Evolutionary conservation across 441 rosid genomes (phyloP).

Genomic region (Daphne laureola): DNA sequence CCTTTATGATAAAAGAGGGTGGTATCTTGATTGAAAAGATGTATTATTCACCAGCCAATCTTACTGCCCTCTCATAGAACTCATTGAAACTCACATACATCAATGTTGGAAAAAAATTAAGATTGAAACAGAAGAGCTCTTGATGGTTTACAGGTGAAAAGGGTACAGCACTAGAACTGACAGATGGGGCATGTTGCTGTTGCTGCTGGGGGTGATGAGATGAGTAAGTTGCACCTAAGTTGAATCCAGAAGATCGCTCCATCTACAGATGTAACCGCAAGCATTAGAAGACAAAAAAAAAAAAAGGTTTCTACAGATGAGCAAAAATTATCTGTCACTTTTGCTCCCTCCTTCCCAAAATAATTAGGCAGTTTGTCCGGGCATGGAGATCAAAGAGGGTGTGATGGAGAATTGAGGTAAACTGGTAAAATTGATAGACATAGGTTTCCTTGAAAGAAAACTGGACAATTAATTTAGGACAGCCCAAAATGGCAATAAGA

Average conservation of each 20-base stretch:
- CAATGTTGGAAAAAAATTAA: slow-evolving; percentile 75
- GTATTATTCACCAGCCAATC: background rate
- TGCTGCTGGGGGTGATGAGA: slow-evolving; percentile 91
- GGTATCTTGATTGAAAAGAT: too few relatives aligned
- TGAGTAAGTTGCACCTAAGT: slow-evolving; percentile 61
- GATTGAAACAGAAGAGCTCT: slow-evolving; percentile 60
- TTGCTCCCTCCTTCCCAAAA: too few relatives aligned
- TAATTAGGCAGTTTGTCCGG: too few relatives aligned
- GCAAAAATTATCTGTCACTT: slow-evolving; percentile 8
- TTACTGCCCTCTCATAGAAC: slow-evolving; percentile 10
- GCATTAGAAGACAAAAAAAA: slow-evolving; percentile 9
- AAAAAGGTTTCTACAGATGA: background rate
- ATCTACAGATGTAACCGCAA: slow-evolving; percentile 41
- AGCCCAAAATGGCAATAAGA: too few relatives aligned
- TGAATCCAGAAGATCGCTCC: slow-evolving; percentile 90
- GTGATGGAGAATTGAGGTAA: too few relatives aligned
- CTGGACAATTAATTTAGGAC: too few relatives aligned
- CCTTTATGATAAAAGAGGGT: too few relatives aligned
- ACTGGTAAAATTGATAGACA: too few relatives aligned
- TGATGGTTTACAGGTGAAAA: slow-evolving; percentile 61
- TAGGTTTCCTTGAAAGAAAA: too few relatives aligned
- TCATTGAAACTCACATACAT: slow-evolving; percentile 20
- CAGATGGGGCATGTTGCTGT: slow-evolving; percentile 71
- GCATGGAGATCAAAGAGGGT: too few relatives aligned
- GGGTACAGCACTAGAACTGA: slow-evolving; percentile 60